phyloP scores from a whole-genome alignment of 129 eudicot species.

The Kitagawia praeruptora region DNA sequence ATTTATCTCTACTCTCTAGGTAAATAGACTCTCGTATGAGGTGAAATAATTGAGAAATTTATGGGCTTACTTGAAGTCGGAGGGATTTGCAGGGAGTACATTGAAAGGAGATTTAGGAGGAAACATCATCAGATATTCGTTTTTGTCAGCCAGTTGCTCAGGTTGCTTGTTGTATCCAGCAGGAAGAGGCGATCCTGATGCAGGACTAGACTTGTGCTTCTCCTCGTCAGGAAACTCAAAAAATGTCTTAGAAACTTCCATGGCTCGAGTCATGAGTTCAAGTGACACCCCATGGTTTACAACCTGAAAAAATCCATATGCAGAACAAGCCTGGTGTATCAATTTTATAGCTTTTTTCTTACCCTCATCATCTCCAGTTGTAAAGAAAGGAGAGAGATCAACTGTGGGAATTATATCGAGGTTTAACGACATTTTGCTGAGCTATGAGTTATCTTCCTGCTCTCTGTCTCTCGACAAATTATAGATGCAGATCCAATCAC shows the following conservation, averaged over 20 bases:
- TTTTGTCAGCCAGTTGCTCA: not conserved
- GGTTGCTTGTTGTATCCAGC: not conserved
- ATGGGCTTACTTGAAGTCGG: not conserved
- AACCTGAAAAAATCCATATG: conserved; percentile 46
- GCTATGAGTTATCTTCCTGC: not conserved
- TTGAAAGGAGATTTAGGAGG: not conserved
- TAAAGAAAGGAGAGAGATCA: conserved; percentile 46
- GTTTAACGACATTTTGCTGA: not conserved
- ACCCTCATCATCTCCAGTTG: conserved; percentile 25
- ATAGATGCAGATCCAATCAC: not conserved
- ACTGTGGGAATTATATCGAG: conserved; percentile 23
- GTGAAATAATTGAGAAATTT: not conserved
- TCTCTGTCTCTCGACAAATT: not conserved
- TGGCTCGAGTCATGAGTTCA: conserved; percentile 34
- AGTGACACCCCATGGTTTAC: conserved; percentile 57
- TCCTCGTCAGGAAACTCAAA: conserved; percentile 30
- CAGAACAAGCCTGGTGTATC: conserved; percentile 27
- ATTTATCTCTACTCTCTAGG: too few species aligned
- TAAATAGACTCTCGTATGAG: too few species aligned
- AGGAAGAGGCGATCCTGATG: conserved; percentile 16
- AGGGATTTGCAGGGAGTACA: not conserved
- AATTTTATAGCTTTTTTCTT: conserved; percentile 25
- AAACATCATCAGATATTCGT: not conserved
- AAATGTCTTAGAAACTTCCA: conserved; percentile 35
- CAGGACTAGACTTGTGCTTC: conserved; percentile 32